A percentile compares a stretch with the other conserved stretches of the same genome.
Evolutionary conservation across 441 rosid genomes (phyloP).

Genomic region (Biscutella auriculata): DNA sequence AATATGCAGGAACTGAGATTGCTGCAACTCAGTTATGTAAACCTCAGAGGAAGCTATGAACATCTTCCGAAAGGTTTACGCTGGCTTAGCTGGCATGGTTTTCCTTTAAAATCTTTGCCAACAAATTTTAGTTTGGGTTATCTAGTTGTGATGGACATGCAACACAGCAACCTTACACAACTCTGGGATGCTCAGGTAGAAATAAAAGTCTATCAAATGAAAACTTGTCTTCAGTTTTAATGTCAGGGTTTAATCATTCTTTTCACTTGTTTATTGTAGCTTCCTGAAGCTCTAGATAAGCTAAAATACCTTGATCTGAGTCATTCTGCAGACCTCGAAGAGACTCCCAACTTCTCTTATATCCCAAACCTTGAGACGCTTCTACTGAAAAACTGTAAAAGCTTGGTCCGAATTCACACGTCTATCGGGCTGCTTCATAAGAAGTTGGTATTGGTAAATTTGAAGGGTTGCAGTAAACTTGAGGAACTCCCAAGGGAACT

Average conservation of each 20-base stretch:
- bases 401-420: neutral
- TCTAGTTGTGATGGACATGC: neutral
- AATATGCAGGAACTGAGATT: neutral
- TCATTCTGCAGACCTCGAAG: neutral
- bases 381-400: neutral
- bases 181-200: neutral
- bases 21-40: neutral
- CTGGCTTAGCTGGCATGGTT: neutral
- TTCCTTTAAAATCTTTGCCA: neutral
- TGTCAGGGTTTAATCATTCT: too few relatives aligned
- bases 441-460: neutral
- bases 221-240: neutral
- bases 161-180: neutral
- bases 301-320: constrained; percentile 2
- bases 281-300: neutral
- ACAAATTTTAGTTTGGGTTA: neutral
- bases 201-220: neutral
- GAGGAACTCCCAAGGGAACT: neutral
- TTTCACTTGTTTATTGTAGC: neutral
- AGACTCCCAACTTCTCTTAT: neutral
- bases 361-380: constrained; percentile 13
- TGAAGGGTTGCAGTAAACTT: neutral
- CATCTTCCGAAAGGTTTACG: neutral
- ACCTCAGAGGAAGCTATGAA: neutral
- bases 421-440: neutral